Conservation (phyloP, 495 filamentous ascomycete genomes). For the Penicillium argentinense region DNA sequence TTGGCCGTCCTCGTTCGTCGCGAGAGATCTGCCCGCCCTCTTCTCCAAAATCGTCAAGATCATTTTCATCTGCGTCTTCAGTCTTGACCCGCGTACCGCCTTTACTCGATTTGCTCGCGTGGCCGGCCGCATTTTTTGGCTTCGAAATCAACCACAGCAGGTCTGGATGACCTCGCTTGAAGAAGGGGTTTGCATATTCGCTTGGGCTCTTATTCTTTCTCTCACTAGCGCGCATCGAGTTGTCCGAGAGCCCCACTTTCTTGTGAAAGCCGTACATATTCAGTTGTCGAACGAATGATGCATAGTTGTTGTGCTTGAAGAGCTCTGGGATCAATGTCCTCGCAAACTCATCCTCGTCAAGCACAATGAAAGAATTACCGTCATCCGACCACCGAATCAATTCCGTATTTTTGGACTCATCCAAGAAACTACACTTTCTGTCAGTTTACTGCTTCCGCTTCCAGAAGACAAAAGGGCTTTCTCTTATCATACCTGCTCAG, state of each 20-base stretch:
- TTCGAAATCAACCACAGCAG: conserved; percentile 98
- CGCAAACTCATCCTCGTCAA: conserved; percentile 99
- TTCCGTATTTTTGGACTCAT: conserved; percentile 86
- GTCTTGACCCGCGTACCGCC: conserved; percentile 58
- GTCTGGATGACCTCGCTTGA: conserved; percentile 89
- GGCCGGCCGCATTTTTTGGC: conserved; percentile 67
- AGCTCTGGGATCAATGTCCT: conserved; percentile 93
- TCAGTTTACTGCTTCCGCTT: background rate
- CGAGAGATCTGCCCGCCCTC: conserved; percentile 31
- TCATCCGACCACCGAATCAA: conserved; percentile 97
- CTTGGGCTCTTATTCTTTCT: conserved; percentile 95
- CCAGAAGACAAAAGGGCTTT: background rate
- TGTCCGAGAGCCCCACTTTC: conserved; percentile 93
- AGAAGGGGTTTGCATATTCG: conserved; percentile 96
- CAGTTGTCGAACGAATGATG: conserved; percentile 95
- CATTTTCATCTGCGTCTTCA: conserved; percentile 65
- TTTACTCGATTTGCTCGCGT: conserved; percentile 51
- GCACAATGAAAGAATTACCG: conserved; percentile 92
- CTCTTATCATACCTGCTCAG: conserved; percentile 74
- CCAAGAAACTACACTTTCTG: conserved; percentile 69
- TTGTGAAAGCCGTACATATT: conserved; percentile 99
- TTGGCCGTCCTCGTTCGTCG: conserved; percentile 37
- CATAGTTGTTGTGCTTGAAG: conserved; percentile 99
- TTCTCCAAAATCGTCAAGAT: conserved; percentile 69
- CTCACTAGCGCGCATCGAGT: conserved; percentile 96